A percentile compares a stretch with the other conserved stretches of the same genome.
Conservation (phyloP, 306 rosid species). For the Ziziphus jujuba region DNA sequence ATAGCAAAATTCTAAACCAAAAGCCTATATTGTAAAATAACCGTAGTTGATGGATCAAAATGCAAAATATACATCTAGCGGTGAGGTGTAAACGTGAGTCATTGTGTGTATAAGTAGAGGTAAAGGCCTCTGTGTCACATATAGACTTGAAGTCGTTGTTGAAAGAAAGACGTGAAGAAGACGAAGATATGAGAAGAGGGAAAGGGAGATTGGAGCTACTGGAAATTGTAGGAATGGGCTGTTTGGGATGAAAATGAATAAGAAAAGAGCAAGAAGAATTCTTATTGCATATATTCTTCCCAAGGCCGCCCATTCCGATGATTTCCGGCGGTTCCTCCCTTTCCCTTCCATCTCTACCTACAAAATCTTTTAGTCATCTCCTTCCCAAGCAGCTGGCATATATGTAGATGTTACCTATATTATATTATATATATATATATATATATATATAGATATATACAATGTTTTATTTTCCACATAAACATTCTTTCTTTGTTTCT, state of each 20-base stretch:
- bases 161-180: neutral
- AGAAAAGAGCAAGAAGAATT: neutral
- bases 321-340: slow-evolving; percentile 50
- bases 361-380: too few species aligned
- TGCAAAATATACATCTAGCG: neutral
- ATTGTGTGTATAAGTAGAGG: neutral
- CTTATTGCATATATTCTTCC: slow-evolving; percentile 24
- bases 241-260: slow-evolving; percentile 38
- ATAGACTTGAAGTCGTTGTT: too few species aligned
- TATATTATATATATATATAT: too few species aligned
- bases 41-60: neutral
- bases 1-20: neutral
- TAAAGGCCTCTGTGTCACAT: too few species aligned
- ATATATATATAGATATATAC: too few species aligned
- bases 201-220: slow-evolving; percentile 43
- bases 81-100: too few species aligned
- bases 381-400: too few species aligned
- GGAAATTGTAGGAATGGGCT: slow-evolving; percentile 51
- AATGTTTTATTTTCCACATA: too few species aligned
- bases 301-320: slow-evolving; percentile 57
- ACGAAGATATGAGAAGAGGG: slow-evolving; percentile 27
- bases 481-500: too few species aligned
- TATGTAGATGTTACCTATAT: too few species aligned
- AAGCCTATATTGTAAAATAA: neutral
- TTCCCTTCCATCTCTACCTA: slow-evolving; percentile 30